phyloP scores from a whole-genome alignment of 148 eudicot genomes.

The Polygonum maritimum region DNA sequence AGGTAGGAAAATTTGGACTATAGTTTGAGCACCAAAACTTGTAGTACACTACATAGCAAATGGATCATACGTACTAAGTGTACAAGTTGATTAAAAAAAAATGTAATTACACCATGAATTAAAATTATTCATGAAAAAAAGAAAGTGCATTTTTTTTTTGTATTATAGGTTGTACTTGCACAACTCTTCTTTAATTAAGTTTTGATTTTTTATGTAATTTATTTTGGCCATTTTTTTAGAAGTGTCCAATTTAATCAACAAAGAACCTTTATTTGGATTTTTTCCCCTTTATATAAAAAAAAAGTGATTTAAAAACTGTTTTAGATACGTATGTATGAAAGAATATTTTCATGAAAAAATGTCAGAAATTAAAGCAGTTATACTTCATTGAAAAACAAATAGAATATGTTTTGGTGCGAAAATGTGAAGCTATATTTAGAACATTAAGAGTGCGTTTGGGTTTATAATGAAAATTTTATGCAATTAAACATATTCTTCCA shows the following conservation, averaged over 20 bases:
- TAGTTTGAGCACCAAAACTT: background rate
- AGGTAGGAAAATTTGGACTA: background rate
- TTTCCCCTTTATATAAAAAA: background rate
- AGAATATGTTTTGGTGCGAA: too few relatives aligned
- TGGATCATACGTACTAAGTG: background rate
- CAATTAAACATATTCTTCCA: background rate
- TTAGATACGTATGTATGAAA: background rate
- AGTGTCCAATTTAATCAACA: too few relatives aligned
- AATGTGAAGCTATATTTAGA: too few relatives aligned
- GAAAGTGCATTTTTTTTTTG: background rate
- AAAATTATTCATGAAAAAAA: background rate
- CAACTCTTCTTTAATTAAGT: too few relatives aligned
- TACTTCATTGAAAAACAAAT: too few relatives aligned
- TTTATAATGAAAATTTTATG: too few relatives aligned
- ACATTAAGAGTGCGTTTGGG: too few relatives aligned
- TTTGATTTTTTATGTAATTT: too few relatives aligned
- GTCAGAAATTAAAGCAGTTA: background rate
- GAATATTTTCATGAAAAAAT: too few relatives aligned
- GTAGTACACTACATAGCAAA: background rate
- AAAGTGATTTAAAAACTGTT: background rate
- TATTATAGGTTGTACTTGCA: background rate
- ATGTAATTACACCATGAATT: background rate
- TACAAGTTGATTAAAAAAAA: background rate
- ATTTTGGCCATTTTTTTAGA: too few relatives aligned
- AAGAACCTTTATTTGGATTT: background rate